Base-by-base conservation (phyloP, 352 stramenopile genomes). In the Pythium dissimile region DNA sequence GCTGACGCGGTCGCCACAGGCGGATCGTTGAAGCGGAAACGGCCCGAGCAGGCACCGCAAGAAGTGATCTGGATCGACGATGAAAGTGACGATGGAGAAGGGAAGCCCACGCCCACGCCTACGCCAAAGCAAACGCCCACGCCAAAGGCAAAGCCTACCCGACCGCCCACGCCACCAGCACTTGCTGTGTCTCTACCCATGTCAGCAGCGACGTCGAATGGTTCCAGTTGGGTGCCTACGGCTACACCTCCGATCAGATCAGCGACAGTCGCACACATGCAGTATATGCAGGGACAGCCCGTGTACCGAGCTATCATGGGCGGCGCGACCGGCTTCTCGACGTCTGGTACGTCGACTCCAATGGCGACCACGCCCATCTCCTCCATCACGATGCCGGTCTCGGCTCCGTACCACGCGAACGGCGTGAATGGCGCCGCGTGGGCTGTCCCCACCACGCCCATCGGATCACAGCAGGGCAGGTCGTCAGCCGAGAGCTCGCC, bases 51-150 rank as follows among this genome's bases (percentile, higher is more conserved):
- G 2, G 35, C 28, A 3, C 43, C 30, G 5, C 39, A 26, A 41
- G 80, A 91, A 52, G 64, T 87, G 26, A 89, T 91, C 26, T 67
- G 71, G 27, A 75, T 91, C 35, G 75, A 87, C 42, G 70, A 78
- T 18, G 62, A 67, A 15, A 24, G 38, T 20, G 28, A 27, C 24
- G 39, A 47, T 11, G 3, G 30, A 16, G 49, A 56, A 34, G 7
- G 4, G 16, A 31, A 49, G 24, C 43, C 23, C 32, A 53, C 11
- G 42, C 1, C 21, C 1, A 15, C 34, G 24, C 15, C 16, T 15
- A n/a, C n/a, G n/a, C n/a, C n/a, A n/a, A n/a, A 41, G 34, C 34
- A 12, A 15, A 41, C 34, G 34, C 34, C 34, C 5, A 6, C 34
- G 6, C 13, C 31, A 37, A 13, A 13, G 8, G 5, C 34, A 16